A percentile compares a stretch with the other conserved stretches of the same genome.
phyloP scores from a whole-genome alignment of 2,329 filamentous ascomycete genomes.

The Trichoderma cornu-damae region DNA sequence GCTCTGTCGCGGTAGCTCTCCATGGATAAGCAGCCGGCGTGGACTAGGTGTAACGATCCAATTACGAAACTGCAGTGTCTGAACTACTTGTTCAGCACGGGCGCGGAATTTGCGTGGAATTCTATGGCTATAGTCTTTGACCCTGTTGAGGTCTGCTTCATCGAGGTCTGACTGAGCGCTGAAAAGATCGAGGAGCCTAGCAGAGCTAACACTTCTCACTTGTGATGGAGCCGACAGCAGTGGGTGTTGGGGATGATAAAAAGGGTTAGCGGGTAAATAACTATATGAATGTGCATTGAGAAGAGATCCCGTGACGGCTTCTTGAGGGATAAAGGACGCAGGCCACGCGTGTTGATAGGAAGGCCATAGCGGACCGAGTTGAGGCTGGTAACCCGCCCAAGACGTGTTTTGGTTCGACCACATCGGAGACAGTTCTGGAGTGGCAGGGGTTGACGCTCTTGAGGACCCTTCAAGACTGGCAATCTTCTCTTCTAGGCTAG shows the following conservation, averaged over 20 bases:
- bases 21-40: background rate
- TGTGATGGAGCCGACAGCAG: background rate
- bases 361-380: background rate
- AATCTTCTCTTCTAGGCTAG: background rate
- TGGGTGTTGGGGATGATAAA: background rate
- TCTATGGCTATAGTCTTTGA: background rate
- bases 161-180: background rate
- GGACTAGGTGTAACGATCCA: background rate
- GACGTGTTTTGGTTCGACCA: background rate
- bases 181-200: background rate
- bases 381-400: background rate
- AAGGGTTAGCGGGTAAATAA: background rate
- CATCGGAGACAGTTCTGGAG: background rate
- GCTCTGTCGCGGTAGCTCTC: background rate
- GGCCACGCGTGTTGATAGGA: background rate
- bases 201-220: background rate
- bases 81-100: slow-evolving; percentile 1
- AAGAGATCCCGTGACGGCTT: background rate
- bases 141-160: background rate
- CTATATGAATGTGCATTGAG: background rate
- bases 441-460: background rate
- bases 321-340: background rate
- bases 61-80: background rate
- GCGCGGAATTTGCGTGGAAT: background rate
- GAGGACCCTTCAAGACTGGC: background rate